Conservation (phyloP, 2,329 filamentous ascomycete genomes). For the Blastomyces emzantsi region DNA sequence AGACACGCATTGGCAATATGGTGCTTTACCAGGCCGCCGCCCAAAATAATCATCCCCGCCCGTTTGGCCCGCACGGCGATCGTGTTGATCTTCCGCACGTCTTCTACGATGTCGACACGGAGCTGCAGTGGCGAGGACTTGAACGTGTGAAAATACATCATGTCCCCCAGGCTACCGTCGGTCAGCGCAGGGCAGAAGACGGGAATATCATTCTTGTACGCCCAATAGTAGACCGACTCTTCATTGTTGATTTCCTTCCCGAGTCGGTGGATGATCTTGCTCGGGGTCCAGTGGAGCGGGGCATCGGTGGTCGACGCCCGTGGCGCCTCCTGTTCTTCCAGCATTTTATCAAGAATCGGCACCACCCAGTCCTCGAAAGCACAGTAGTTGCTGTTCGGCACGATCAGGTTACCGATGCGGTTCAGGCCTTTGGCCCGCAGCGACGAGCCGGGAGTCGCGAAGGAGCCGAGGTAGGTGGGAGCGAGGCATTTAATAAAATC, state of each 20-base stretch:
- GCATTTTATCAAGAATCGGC: conserved; percentile 88
- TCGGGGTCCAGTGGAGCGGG: conserved; percentile 83
- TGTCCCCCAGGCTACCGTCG: conserved; percentile 90
- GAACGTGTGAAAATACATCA: conserved; percentile 98
- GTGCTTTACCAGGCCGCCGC: conserved; percentile 93
- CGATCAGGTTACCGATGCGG: conserved; percentile 88
- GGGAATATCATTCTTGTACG: conserved; percentile 91
- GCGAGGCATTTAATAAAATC: conserved; percentile 98
- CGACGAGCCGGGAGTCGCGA: conserved; percentile 64
- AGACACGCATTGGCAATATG: conserved; percentile 96
- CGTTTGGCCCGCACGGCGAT: conserved; percentile 79
- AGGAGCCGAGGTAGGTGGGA: conserved; percentile 84
- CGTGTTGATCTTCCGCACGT: conserved; percentile 88
- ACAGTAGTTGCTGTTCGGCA: conserved; percentile 96
- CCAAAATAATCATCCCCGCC: conserved; percentile 90
- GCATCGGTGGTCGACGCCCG: conserved; percentile 51
- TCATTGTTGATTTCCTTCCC: conserved; percentile 93
- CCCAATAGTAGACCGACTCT: conserved; percentile 92
- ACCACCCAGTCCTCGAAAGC: conserved; percentile 97
- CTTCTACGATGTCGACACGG: conserved; percentile 82
- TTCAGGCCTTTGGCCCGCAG: conserved; percentile 83
- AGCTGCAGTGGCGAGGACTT: conserved; percentile 74
- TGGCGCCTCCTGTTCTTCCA: conserved; percentile 81
- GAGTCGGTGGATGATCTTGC: conserved; percentile 78
- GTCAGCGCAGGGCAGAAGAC: conserved; percentile 96